Evolutionary conservation across 1,139 yeast genomes (phyloP).

Genomic region (Martiniozyma asiatica): DNA sequence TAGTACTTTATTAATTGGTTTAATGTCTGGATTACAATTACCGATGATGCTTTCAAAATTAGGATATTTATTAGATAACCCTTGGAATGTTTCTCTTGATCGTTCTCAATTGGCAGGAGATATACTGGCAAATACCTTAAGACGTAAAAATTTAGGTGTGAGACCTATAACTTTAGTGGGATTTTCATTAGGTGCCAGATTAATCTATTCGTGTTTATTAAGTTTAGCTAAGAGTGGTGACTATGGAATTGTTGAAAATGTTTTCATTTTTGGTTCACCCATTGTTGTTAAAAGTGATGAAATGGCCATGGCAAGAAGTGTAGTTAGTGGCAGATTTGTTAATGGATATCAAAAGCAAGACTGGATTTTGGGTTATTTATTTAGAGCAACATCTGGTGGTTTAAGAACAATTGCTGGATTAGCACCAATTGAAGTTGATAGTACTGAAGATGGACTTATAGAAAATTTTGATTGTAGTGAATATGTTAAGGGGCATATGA

Average conservation of each 20-base stretch:
- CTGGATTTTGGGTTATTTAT: constrained; percentile 92
- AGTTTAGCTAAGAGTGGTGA: constrained; percentile 84
- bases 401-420: constrained; percentile 83
- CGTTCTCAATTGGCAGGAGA: constrained; percentile 96
- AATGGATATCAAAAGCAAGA: constrained; percentile 89
- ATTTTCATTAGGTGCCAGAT: constrained; percentile 86
- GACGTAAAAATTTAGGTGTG: constrained; percentile 79
- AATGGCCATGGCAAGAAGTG: constrained; percentile 67
- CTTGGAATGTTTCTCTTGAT: constrained; percentile 95
- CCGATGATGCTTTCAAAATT: constrained; percentile 88
- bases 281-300: constrained; percentile 71
- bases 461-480: constrained; percentile 86
- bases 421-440: constrained; percentile 44
- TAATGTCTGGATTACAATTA: constrained; percentile 90
- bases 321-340: constrained; percentile 81
- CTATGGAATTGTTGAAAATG: constrained; percentile 81
- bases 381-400: constrained; percentile 94
- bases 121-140: constrained; percentile 80
- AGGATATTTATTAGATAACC: constrained; percentile 85
- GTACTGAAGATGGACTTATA: constrained; percentile 28
- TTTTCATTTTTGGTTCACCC: constrained; percentile 81
- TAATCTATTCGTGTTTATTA: constrained; percentile 78
- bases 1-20: constrained; percentile 78
- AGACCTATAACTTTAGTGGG: constrained; percentile 91
- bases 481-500: constrained; percentile 90